Evolutionary conservation across 2,329 filamentous ascomycete species (phyloP), one percentile per base, ranked within the genome.

Genomic region (Ophiostoma tasmaniense): DNA sequence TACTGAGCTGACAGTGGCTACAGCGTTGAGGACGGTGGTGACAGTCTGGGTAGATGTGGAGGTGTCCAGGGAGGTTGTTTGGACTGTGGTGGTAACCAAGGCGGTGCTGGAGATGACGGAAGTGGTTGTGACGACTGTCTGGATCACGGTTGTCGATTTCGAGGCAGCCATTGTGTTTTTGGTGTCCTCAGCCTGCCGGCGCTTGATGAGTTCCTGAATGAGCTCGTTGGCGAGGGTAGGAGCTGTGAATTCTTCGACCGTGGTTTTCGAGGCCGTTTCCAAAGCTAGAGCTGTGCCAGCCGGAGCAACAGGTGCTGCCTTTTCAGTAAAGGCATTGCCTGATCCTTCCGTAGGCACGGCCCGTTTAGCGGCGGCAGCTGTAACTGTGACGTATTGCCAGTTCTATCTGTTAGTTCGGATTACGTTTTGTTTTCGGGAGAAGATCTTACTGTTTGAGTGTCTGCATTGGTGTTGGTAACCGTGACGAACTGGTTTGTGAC

Each of bases 341-440:
- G 22, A 10, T 14, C 28, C 61, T 33, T 22, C 52, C 1, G 70
- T 59, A n/a, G 68, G 67, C 25, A 52, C 37, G 28, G 67, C 70
- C 13, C 70, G 70, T 45, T 69, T 72, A 52, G 17, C 50, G 30
- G 45, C 37, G 0, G 68, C 69, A 4, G 62, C 45, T 1, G 72
- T 73, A 22, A 72, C 52, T 1, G 72, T 73, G n/a, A 71, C 70
- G 30, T 71, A 73, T 3, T 69, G 20, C 72, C 72, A 73, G 66
- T 73, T 66, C 70, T 71, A 10, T 17, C 66, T 20, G 30, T 64
- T 33, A 64, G 61, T 25, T n/a, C 22, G 30, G 1, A 42, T 20
- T 20, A 7, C 20, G 17, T 30, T 20, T 10, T 20, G 20, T 35
- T 28, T 22, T 66, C 13, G 3, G 28, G 33, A 20, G 13, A 35